phyloP scores from a whole-genome alignment of 805 yeast species.

The Ogataea naganishii region DNA sequence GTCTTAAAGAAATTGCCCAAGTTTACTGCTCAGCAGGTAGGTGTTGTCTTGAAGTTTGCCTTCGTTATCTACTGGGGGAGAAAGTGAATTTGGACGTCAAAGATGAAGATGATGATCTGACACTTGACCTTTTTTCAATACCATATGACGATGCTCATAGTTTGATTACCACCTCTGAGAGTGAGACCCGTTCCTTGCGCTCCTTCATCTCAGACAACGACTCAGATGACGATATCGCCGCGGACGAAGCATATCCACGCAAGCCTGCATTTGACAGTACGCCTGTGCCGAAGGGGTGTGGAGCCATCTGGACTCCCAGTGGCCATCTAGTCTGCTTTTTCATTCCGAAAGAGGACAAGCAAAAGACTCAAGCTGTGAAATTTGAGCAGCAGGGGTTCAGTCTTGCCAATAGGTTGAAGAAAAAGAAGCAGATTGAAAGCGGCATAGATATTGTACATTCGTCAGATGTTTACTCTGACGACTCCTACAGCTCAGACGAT shows the following conservation, averaged over 20 bases:
- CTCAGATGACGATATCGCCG: conserved; percentile 15
- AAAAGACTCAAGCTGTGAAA: conserved; percentile 31
- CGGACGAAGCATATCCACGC: conserved; percentile 2
- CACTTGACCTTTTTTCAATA: conserved; percentile 21
- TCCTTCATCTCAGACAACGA: conserved; percentile 16
- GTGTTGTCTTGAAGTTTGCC: conserved; percentile 74
- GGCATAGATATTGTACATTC: conserved; percentile 10
- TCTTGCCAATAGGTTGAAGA: conserved; percentile 21
- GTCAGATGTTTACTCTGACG: conserved; percentile 16
- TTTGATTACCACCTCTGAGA: conserved; percentile 1
- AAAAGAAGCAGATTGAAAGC: conserved; percentile 15
- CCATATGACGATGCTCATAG: conserved; percentile 21
- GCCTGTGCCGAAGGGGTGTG: conserved; percentile 90
- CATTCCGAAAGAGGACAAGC: conserved; percentile 43
- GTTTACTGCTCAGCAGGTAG: conserved; percentile 47
- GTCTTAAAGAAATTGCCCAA: conserved; percentile 45
- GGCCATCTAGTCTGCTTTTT: conserved; percentile 82
- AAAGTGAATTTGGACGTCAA: conserved; percentile 39
- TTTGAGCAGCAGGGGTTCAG: conserved; percentile 51
- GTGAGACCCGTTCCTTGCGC: conserved; percentile 11
- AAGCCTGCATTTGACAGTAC: conserved; percentile 57
- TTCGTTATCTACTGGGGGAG: conserved; percentile 78
- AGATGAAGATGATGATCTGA: conserved; percentile 17
- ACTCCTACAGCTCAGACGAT: conserved; percentile 36
- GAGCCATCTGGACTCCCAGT: conserved; percentile 76